Percentiles rank a stretch among this genome's conserved stretches.
Conservation (phyloP, 257 asterid genomes). For the Lavandula angustifolia region DNA sequence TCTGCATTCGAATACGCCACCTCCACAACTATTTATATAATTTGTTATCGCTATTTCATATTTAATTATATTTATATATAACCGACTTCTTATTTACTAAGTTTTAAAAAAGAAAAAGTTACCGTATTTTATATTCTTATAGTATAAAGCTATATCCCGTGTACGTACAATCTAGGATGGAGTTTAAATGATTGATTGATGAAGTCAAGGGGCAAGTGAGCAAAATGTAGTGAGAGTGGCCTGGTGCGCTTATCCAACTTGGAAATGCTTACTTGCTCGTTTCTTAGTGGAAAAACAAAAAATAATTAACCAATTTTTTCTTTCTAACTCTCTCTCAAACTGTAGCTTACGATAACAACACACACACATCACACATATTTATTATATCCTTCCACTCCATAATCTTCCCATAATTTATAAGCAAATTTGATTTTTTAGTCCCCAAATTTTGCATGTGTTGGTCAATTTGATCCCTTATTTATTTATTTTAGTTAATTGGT, state of each 20-base stretch:
- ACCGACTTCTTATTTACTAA: no score
- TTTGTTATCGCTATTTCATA: no score
- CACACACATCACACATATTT: conserved; percentile 31
- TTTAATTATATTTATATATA: no score
- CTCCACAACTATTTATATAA: no score
- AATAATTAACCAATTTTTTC: conserved; percentile 34
- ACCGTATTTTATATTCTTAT: no score
- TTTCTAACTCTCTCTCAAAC: conserved; percentile 11
- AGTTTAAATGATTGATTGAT: conserved; percentile 14
- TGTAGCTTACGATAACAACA: conserved; percentile 43
- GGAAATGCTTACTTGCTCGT: conserved; percentile 15
- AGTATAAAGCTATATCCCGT: no score
- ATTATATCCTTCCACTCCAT: conserved; percentile 33
- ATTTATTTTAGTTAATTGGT: no score
- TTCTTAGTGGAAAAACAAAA: conserved; percentile 40
- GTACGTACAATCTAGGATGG: background rate
- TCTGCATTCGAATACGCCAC: no score
- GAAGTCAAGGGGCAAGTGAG: conserved; percentile 32
- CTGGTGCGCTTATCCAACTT: conserved; percentile 62
- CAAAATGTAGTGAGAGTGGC: conserved; percentile 55
- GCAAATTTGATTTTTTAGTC: no score
- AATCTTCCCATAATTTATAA: conserved; percentile 33
- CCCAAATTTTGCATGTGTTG: no score
- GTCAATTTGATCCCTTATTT: no score
- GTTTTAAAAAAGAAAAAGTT: no score